Evolutionary conservation across 345 rosid genomes (phyloP), one percentile per base, ranked within the genome.

Genomic region (Eucalyptus tenuipes): DNA sequence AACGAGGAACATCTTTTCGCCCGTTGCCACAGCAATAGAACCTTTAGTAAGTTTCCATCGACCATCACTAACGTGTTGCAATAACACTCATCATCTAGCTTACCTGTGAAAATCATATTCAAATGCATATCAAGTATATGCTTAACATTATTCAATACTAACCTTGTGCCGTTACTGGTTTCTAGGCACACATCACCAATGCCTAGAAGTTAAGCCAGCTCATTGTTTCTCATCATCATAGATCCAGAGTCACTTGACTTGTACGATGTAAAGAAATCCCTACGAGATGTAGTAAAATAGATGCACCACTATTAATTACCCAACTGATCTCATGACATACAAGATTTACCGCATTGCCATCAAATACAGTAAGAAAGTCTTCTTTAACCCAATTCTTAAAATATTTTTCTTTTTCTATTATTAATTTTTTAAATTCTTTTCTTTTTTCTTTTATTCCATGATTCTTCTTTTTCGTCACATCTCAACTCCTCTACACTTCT

Each of bases 301-400:
- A 61, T 16, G 88, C 90, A 66, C 14, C 11, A 85, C n/a, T 85
- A 44, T 88, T 1, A 50, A 57, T 85, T 85, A 88, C 87, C 88
- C 1, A 40, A 68, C 13, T 10, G 20, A 75, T 49, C 31, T 89
- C 13, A 15, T 75, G 48, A 18, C 52, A 13, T 25, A 57, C 1
- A 61, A 86, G 57, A 13, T 81, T 88, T 5, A 81, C 5, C 2
- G 0, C 29, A 22, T 55, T 25, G 0, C 61, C 61, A 24, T 88
- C 33, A 85, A 8, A 53, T 15, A 17, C 4, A 18, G 7, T 5
- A 44, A 52, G 59, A 57, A 88, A 84, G 7, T 55, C 27, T 88
- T 40, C 57, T 48, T 5, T 49, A 49, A 49, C 49, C 49, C 15
- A 2, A 49, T 49, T 49, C 49, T 47, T 47, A 47, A 47, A 47